A percentile compares a stretch with the other conserved stretches of the same genome.
Evolutionary conservation across 768 basidiomycete genomes (phyloP).

Genomic region (Phaeolepiota aurea): DNA sequence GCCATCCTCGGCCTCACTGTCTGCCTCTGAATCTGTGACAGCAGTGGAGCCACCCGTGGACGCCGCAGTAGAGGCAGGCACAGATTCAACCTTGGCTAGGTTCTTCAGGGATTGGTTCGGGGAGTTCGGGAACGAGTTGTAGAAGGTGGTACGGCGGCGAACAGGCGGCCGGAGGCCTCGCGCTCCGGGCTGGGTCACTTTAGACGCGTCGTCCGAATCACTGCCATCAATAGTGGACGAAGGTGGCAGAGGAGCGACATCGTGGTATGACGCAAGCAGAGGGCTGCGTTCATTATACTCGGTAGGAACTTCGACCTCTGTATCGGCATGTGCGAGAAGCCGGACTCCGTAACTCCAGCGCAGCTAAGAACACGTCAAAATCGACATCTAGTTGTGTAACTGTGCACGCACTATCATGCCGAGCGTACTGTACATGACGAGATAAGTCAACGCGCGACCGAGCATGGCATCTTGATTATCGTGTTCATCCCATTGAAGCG

Average conservation of each 20-base stretch:
- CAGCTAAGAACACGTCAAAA: slow-evolving; percentile 33
- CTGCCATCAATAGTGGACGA: slow-evolving; percentile 6
- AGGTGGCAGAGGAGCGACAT: slow-evolving; percentile 6
- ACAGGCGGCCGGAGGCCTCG: slow-evolving; percentile 8
- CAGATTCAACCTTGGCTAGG: slow-evolving; percentile 20
- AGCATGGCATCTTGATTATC: slow-evolving; percentile 87
- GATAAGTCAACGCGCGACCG: slow-evolving; percentile 82
- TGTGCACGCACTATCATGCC: slow-evolving; percentile 81
- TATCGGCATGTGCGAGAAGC: slow-evolving; percentile 67
- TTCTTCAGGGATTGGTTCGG: slow-evolving; percentile 29
- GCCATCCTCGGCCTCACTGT: slow-evolving; percentile 10
- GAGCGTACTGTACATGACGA: slow-evolving; percentile 88
- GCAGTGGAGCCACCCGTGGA: slow-evolving; percentile 7
- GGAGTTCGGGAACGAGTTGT: slow-evolving; percentile 62
- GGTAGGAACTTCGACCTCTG: slow-evolving; percentile 13
- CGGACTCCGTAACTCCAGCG: slow-evolving; percentile 94
- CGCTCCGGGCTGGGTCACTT: slow-evolving; percentile 2
- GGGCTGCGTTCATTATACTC: slow-evolving; percentile 24
- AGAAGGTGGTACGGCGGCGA: slow-evolving; percentile 34
- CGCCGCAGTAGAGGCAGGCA: slow-evolving; percentile 9
- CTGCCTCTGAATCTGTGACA: slow-evolving; percentile 16
- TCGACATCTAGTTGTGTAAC: neutral
- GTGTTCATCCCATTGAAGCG: slow-evolving; percentile 71
- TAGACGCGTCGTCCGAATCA: neutral
- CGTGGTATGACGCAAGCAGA: slow-evolving; percentile 19